Conservation (phyloP, 768 basidiomycete species). For the Hypholoma sublateritium region DNA sequence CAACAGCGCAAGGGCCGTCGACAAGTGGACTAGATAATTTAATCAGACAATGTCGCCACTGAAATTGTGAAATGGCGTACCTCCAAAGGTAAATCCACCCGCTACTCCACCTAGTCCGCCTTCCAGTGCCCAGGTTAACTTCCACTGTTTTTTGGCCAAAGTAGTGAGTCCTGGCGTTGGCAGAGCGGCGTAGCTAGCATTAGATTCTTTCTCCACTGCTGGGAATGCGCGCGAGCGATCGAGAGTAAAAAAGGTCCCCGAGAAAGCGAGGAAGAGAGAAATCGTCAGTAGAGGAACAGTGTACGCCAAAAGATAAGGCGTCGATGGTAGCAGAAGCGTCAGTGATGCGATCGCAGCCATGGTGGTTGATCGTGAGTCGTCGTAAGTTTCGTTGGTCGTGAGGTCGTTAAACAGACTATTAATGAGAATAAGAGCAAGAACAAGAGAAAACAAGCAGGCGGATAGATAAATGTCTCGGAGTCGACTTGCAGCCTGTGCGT, state of each 20-base stretch:
- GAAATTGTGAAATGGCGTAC: conserved; percentile 35
- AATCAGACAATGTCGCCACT: conserved; percentile 1
- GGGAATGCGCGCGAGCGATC: conserved; percentile 69
- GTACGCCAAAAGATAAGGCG: conserved; percentile 55
- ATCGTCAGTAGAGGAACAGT: conserved; percentile 58
- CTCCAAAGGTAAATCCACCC: conserved; percentile 57
- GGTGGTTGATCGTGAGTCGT: conserved; percentile 7
- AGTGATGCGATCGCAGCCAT: conserved; percentile 24
- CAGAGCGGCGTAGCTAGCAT: conserved; percentile 26
- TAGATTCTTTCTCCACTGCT: conserved; percentile 12
- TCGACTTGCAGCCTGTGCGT: conserved; percentile 20
- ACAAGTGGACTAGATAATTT: conserved; percentile 42
- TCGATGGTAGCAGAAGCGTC: conserved; percentile 44
- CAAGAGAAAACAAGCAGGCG: conserved; percentile 5
- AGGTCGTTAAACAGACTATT: conserved; percentile 16
- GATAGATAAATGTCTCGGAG: conserved; percentile 14
- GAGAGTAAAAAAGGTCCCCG: conserved; percentile 72
- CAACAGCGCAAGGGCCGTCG: conserved; percentile 60
- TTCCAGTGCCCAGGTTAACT: conserved; percentile 43
- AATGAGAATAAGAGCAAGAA: conserved; percentile 9
- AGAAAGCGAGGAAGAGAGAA: conserved; percentile 56
- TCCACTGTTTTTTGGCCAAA: conserved; percentile 30
- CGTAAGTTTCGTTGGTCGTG: conserved; percentile 13
- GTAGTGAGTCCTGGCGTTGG: conserved; percentile 26
- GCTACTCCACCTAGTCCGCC: conserved; percentile 66